Evolutionary conservation across 1,139 yeast species (phyloP).

Genomic region (Candida dubliniensis): DNA sequence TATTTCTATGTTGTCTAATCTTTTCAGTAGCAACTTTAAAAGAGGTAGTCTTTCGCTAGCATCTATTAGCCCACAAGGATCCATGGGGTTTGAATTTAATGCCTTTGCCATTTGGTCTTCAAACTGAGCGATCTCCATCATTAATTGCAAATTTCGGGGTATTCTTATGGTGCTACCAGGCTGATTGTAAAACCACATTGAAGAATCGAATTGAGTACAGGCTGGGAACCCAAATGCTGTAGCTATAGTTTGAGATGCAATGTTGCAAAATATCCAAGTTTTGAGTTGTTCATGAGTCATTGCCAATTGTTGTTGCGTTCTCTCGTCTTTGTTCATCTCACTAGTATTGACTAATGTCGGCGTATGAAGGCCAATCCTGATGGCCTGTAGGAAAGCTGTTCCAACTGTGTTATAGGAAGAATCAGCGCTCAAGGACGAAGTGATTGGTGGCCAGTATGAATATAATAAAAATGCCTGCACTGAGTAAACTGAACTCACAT

Average conservation of each 20-base stretch:
- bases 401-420: conserved; percentile 95
- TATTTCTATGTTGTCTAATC: conserved; percentile 73
- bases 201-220: conserved; percentile 79
- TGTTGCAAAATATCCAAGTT: conserved; percentile 93
- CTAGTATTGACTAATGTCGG: conserved; percentile 24
- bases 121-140: conserved; percentile 79
- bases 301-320: conserved; percentile 29
- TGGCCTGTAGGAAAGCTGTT: conserved; percentile 86
- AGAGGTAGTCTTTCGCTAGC: conserved; percentile 72
- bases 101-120: conserved; percentile 85
- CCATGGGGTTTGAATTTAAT: conserved; percentile 69
- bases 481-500: conserved; percentile 90
- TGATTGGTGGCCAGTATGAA: conserved; percentile 94
- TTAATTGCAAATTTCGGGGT: conserved; percentile 63
- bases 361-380: conserved; percentile 82
- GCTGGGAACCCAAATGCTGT: conserved; percentile 95
- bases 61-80: conserved; percentile 65
- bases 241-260: conserved; percentile 86
- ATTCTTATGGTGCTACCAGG: conserved; percentile 43
- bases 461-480: conserved; percentile 89
- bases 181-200: conserved; percentile 56
- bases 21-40: conserved; percentile 65
- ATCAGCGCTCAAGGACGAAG: conserved; percentile 91
- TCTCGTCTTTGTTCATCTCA: conserved; percentile 1
- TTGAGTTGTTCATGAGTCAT: conserved; percentile 73